phyloP scores from a whole-genome alignment of 1,284 basidiomycete genomes.

The Chondrostereum purpureum region DNA sequence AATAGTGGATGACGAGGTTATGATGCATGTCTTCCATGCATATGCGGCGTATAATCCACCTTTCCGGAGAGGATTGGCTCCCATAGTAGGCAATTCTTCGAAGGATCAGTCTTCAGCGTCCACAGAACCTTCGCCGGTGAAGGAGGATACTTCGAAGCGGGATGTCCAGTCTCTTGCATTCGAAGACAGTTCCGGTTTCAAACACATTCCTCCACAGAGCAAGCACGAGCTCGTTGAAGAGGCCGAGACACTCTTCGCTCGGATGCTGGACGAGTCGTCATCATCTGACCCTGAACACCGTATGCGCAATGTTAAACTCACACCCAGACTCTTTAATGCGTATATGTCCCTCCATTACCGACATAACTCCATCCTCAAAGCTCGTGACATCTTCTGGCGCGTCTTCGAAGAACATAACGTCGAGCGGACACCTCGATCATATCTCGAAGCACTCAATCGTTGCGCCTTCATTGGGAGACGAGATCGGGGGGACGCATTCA shows the following conservation, averaged over 20 bases:
- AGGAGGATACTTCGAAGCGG: constrained; percentile 1
- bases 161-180: constrained; percentile 11
- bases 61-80: constrained; percentile 45
- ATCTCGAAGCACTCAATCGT: constrained; percentile 62
- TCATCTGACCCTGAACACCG: constrained; percentile 23
- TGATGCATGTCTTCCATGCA: constrained; percentile 83
- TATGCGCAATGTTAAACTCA: constrained; percentile 58
- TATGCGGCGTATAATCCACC: constrained; percentile 80
- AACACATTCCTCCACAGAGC: constrained; percentile 68
- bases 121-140: background rate
- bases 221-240: constrained; percentile 71
- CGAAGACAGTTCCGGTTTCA: constrained; percentile 30
- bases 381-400: constrained; percentile 40
- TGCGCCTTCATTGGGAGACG: constrained; percentile 42
- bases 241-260: constrained; percentile 61
- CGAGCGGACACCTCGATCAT: constrained; percentile 46
- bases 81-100: constrained; percentile 22
- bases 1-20: constrained; percentile 62
- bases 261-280: constrained; percentile 51
- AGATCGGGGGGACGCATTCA: constrained; percentile 41
- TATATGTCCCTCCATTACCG: constrained; percentile 77
- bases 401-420: constrained; percentile 40
- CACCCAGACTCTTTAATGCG: constrained; percentile 68
- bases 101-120: constrained; percentile 12
- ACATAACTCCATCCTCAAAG: constrained; percentile 47